These are phyloP conservation scores for Tardiomyces blankii DNA, from an alignment of 1,139 yeast genomes.

Conservation along the genomic window DNA sequence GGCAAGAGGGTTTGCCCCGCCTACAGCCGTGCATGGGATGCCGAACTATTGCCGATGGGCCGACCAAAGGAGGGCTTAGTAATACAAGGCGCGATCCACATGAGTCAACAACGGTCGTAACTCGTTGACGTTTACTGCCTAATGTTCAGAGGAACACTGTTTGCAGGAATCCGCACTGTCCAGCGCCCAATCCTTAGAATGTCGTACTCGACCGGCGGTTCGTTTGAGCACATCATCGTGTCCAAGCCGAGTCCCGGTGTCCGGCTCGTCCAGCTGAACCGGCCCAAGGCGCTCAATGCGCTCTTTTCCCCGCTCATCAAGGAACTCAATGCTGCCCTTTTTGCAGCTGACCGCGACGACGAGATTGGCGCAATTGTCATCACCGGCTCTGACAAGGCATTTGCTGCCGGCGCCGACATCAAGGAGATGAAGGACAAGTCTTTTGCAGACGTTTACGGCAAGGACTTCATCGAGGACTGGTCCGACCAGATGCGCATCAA, in stretches of 20 bases:
- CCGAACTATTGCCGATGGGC: too few relatives aligned
- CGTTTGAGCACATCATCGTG: constrained; percentile 30
- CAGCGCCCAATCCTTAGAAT: neutral
- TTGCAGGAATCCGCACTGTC: neutral
- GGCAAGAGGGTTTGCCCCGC: too few relatives aligned
- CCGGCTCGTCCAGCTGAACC: constrained; percentile 43
- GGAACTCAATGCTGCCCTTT: constrained; percentile 33
- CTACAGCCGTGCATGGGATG: too few relatives aligned
- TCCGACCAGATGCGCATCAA: constrained; percentile 24
- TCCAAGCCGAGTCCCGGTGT: constrained; percentile 33
- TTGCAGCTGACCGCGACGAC: constrained; percentile 29
- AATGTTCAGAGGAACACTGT: neutral
- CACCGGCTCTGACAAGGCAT: constrained; percentile 36
- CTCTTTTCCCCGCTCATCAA: constrained; percentile 37
- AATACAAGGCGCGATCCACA: too few relatives aligned
- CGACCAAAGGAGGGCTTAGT: too few relatives aligned
- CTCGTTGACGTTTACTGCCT: neutral
- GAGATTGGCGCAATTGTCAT: constrained; percentile 36
- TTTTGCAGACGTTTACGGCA: constrained; percentile 27
- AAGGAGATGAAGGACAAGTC: constrained; percentile 36
- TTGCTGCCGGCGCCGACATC: constrained; percentile 47
- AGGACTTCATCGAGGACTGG: constrained; percentile 31
- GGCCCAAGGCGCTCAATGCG: constrained; percentile 60
- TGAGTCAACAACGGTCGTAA: too few relatives aligned
- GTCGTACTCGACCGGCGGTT: constrained; percentile 18